phyloP scores from a whole-genome alignment of 169 alveolate species.

The Condylostoma magnum region DNA sequence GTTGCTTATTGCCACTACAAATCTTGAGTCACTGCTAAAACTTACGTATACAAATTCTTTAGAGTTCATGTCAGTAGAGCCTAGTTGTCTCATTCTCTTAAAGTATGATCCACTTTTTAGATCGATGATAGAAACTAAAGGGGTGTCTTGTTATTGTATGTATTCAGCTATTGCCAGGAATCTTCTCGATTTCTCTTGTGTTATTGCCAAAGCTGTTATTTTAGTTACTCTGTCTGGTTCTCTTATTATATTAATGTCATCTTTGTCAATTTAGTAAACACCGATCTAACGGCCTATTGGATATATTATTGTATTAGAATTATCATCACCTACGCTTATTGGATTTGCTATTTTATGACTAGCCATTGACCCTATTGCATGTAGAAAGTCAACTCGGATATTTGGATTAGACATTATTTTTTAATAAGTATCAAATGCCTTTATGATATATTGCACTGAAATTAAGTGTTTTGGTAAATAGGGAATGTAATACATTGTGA shows the following conservation, averaged over 20 bases:
- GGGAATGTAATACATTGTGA: too few relatives aligned
- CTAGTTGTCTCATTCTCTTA: slow-evolving; percentile 20
- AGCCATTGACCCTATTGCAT: slow-evolving; percentile 37
- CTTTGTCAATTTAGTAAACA: slow-evolving; percentile 26
- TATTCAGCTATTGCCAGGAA: slow-evolving; percentile 35
- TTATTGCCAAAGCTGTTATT: slow-evolving; percentile 30
- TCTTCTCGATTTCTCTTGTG: slow-evolving; percentile 9
- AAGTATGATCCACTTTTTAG: slow-evolving; percentile 15
- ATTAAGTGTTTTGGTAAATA: too few relatives aligned
- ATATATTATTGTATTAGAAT: slow-evolving; percentile 26
- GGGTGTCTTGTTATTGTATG: neutral
- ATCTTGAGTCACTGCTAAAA: slow-evolving; percentile 24
- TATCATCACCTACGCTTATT: slow-evolving; percentile 29
- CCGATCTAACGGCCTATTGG: slow-evolving; percentile 43
- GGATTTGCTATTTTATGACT: slow-evolving; percentile 20
- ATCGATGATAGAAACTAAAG: slow-evolving; percentile 15
- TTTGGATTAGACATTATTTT: neutral
- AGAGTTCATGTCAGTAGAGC: neutral
- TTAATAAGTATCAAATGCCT: too few relatives aligned
- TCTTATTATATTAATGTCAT: slow-evolving; percentile 39
- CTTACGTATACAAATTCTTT: slow-evolving; percentile 5
- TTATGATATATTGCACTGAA: too few relatives aligned
- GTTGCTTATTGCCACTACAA: slow-evolving; percentile 22
- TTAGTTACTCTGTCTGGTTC: slow-evolving; percentile 11
- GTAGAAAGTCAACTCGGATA: slow-evolving; percentile 18